These are phyloP conservation scores for Monilinia vaccinii-corymbosi DNA, from an alignment of 2,329 filamentous ascomycete species.

Conservation along the genomic window DNA sequence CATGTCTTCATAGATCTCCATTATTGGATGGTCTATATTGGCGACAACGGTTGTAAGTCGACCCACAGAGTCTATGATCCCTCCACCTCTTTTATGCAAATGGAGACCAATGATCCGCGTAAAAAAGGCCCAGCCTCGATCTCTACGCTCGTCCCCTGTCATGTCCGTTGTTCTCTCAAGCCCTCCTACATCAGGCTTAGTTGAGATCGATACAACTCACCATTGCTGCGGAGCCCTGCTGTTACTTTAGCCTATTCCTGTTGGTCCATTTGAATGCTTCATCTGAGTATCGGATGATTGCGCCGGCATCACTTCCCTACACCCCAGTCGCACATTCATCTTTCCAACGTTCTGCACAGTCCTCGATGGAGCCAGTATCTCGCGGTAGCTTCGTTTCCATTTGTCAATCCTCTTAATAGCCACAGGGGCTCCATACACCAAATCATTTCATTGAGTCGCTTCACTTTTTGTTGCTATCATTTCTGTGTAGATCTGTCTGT, in stretches of 20 bases:
- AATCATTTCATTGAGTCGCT: constrained; percentile 23
- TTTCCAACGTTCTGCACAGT: constrained; percentile 24
- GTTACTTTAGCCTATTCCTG: constrained; percentile 13
- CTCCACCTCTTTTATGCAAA: constrained; percentile 14
- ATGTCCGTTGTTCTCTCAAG: constrained; percentile 13
- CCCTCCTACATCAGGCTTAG: constrained; percentile 22
- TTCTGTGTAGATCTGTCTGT: constrained; percentile 14
- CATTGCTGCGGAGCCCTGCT: constrained; percentile 18
- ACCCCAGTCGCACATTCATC: constrained; percentile 26
- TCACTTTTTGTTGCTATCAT: constrained; percentile 17
- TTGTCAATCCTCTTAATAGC: constrained; percentile 22
- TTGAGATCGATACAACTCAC: constrained; percentile 26
- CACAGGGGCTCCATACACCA: constrained; percentile 15
- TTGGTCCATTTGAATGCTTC: constrained; percentile 23
- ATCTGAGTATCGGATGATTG: constrained; percentile 29
- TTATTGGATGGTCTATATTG: constrained; percentile 9
- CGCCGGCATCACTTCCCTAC: constrained; percentile 22
- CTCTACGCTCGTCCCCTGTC: constrained; percentile 24
- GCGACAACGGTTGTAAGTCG: constrained; percentile 12
- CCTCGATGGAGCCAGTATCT: constrained; percentile 24
- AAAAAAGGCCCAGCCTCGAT: constrained; percentile 24
- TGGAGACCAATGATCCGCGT: constrained; percentile 23
- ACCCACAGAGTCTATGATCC: constrained; percentile 17
- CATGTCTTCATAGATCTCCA: constrained; percentile 3
- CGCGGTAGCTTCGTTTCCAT: constrained; percentile 21